Conservation (phyloP, 768 basidiomycete genomes). For the Macrolepiota albuminosa region DNA sequence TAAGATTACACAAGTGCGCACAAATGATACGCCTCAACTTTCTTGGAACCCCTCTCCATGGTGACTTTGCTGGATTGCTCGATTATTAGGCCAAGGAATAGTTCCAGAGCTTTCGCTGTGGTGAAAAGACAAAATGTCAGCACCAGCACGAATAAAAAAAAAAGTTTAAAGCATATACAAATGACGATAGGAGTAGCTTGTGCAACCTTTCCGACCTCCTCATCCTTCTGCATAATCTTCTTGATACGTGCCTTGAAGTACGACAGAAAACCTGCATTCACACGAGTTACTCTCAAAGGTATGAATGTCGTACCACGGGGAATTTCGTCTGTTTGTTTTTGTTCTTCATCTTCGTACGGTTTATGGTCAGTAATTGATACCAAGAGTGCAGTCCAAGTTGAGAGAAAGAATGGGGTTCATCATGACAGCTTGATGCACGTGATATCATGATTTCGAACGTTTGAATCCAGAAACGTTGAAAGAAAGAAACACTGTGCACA, state of each 20-base stretch:
- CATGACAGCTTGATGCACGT: conserved; percentile 11
- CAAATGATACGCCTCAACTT: conserved; percentile 92
- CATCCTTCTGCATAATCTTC: conserved; percentile 99
- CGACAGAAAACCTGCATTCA: not conserved
- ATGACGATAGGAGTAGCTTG: conserved; percentile 96
- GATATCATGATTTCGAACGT: not conserved
- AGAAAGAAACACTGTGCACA: not conserved
- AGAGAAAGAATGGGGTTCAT: not conserved
- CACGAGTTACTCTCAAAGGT: not conserved
- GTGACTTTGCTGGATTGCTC: conserved; percentile 83
- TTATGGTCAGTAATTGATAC: not conserved
- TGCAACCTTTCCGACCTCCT: conserved; percentile 97
- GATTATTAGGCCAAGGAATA: conserved; percentile 83
- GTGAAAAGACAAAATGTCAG: not conserved
- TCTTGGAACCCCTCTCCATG: conserved; percentile 71
- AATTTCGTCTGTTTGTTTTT: conserved; percentile 92
- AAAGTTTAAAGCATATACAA: conserved; percentile 51
- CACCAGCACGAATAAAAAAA: not conserved
- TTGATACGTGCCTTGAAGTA: conserved; percentile 85
- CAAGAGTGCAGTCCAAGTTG: not conserved
- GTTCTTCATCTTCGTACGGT: conserved; percentile 61
- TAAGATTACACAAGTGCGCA: conserved; percentile 35
- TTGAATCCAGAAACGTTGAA: too few relatives aligned
- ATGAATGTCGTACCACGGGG: conserved; percentile 61
- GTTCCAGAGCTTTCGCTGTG: conserved; percentile 88